Base-by-base conservation (phyloP, 805 yeast genomes). In the Yarrowia divulgata region DNA sequence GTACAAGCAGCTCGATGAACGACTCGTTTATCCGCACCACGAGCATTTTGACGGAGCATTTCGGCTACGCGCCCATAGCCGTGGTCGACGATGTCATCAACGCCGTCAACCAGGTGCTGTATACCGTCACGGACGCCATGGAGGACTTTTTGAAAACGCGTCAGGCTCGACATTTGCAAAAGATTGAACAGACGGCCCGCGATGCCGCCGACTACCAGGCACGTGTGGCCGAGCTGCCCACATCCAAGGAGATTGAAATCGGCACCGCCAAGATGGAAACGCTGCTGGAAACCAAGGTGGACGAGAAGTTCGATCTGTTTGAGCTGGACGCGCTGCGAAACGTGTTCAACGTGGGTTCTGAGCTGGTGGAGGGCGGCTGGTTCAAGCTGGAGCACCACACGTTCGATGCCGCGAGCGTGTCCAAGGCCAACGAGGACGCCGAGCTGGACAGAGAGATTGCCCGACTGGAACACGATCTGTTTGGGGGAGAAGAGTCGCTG, bases 41-140 rank as follows among this genome's bases (percentile, higher is more conserved):
- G 9, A 82, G 85, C 52, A 73, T 92, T 18, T 81, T 93, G 64
- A 90, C 97, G 0, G 97, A 93, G 78, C 97, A 93, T 76, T 80
- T 93, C 43, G 97, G 91, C 43, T 91, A 85, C 74, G 90, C 95
- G 8, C 97, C 97, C 0, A 84, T 92, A 10, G 85, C 93, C 0
- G 79, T 93, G 14, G 84, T 93, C 7, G 98, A 93, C 74, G 97
- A 91, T 74, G 88, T 93, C 13, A 91, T 93, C 73, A 92, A 93
- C 77, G 90, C 92, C 0, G 95, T 91, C 32, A 93, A 93, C 75
- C 92, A 88, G 66, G 86, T 91, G 35, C 85, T 92, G 87, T 90
- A 90, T 79, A 88, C 89, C 73, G 90, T 97, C 75, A 88, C 93
- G 0, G 85, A 85, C 58, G 96, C 91, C 1, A 84, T 93, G 79